phyloP scores from a whole-genome alignment of 2,329 filamentous ascomycete species.

The Orbilia blumenaviensis region DNA sequence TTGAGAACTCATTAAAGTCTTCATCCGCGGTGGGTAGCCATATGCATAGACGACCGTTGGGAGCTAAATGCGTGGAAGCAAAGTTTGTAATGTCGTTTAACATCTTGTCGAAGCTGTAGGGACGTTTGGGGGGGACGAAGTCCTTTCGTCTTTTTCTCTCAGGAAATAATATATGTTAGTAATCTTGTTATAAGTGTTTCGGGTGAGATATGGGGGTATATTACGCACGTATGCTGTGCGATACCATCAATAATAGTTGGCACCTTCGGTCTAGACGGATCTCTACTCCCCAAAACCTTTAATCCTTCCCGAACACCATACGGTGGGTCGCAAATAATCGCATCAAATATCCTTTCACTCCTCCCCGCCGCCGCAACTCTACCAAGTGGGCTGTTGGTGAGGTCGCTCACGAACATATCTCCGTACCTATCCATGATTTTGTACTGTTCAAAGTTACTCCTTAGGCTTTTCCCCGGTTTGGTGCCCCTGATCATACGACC shows the following conservation, averaged over 20 bases:
- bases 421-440: constrained; percentile 72
- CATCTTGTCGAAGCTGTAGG: constrained; percentile 91
- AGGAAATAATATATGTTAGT: no score
- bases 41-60: constrained; percentile 82
- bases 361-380: constrained; percentile 59
- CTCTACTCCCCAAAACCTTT: constrained; percentile 81
- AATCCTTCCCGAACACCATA: constrained; percentile 94
- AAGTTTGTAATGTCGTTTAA: constrained; percentile 89
- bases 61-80: constrained; percentile 77
- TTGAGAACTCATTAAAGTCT: constrained; percentile 76
- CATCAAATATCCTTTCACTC: constrained; percentile 71
- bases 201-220: no score
- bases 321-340: constrained; percentile 92
- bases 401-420: constrained; percentile 82
- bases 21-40: constrained; percentile 96
- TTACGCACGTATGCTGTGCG: constrained; percentile 73
- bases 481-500: constrained; percentile 82
- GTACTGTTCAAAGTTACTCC: constrained; percentile 87
- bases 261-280: constrained; percentile 69
- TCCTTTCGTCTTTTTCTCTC: constrained; percentile 62
- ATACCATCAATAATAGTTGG: constrained; percentile 74
- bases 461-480: constrained; percentile 65
- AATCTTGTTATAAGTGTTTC: no score
- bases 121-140: constrained; percentile 87
- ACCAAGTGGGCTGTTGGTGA: constrained; percentile 84